Conservation (phyloP, 805 yeast species). For the Candida sanyiensis region DNA sequence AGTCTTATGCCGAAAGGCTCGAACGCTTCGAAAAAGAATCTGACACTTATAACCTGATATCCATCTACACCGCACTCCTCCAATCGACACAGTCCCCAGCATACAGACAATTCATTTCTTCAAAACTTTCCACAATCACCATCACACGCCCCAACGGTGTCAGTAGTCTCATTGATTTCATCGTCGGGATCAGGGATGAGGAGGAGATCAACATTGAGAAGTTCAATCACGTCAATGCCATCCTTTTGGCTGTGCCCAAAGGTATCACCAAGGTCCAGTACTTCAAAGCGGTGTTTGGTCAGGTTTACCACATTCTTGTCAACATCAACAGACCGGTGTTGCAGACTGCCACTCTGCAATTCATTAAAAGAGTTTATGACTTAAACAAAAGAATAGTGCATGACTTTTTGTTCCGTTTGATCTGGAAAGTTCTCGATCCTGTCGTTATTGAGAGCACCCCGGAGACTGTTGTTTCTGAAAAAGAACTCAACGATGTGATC, state of each 20-base stretch:
- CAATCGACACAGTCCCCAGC: constrained; percentile 41
- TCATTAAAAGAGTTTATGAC: constrained; percentile 46
- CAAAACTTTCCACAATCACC: constrained; percentile 49
- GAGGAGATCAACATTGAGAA: constrained; percentile 64
- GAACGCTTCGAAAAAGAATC: constrained; percentile 36
- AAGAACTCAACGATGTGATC: constrained; percentile 51
- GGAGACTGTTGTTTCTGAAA: constrained; percentile 37
- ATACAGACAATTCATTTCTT: constrained; percentile 43
- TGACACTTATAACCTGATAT: constrained; percentile 65
- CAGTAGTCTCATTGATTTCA: constrained; percentile 64
- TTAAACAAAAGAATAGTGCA: constrained; percentile 44
- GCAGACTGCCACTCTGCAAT: constrained; percentile 48
- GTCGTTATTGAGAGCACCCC: constrained; percentile 4
- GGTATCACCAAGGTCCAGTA: constrained; percentile 42
- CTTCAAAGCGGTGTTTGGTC: constrained; percentile 53
- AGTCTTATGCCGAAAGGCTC: constrained; percentile 25
- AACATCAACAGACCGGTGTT: constrained; percentile 57
- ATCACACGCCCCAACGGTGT: constrained; percentile 65
- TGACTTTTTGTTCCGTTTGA: constrained; percentile 52
- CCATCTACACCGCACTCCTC: constrained; percentile 52
- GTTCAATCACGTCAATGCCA: constrained; percentile 58
- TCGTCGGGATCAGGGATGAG: constrained; percentile 69
- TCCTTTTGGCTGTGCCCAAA: constrained; percentile 60
- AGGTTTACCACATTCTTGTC: constrained; percentile 53
- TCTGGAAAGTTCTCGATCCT: constrained; percentile 45